Evolutionary conservation across 768 basidiomycete species (phyloP).

Genomic region (Mycena crocata): DNA sequence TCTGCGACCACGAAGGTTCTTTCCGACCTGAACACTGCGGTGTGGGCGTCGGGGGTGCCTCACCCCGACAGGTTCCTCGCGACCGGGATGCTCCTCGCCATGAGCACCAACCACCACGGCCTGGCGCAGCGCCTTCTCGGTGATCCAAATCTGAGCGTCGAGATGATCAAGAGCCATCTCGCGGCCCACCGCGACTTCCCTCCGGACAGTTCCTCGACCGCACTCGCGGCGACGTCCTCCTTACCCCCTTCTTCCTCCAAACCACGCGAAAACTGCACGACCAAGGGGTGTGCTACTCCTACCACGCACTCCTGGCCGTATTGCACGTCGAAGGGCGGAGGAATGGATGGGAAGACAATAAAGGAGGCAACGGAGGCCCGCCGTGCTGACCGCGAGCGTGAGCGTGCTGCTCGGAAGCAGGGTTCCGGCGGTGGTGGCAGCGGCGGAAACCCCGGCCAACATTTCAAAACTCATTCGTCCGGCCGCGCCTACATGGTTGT

Average conservation of each 20-base stretch:
- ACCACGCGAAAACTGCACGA: neutral
- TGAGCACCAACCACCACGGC: neutral
- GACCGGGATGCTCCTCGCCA: neutral
- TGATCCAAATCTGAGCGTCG: neutral
- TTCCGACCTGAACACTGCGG: neutral
- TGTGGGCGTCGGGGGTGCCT: neutral
- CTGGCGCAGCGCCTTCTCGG: neutral
- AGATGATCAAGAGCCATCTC: neutral
- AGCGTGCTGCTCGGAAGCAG: neutral
- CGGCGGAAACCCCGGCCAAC: too few relatives aligned
- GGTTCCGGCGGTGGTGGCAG: neutral
- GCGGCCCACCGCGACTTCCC: neutral
- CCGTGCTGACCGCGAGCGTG: neutral
- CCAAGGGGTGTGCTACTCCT: neutral
- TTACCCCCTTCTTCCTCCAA: too few relatives aligned
- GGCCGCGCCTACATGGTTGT: neutral
- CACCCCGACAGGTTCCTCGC: neutral
- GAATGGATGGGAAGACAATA: neutral
- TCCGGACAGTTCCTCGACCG: neutral
- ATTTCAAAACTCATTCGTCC: neutral
- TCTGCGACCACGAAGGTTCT: neutral
- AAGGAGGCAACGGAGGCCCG: neutral
- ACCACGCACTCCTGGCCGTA: conserved; percentile 4
- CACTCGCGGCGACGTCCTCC: neutral
- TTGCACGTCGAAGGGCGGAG: conserved; percentile 4